Evolutionary conservation across 495 filamentous ascomycete genomes (phyloP), one percentile per base, ranked within the genome.

Genomic region (Aspergillus wentii): DNA sequence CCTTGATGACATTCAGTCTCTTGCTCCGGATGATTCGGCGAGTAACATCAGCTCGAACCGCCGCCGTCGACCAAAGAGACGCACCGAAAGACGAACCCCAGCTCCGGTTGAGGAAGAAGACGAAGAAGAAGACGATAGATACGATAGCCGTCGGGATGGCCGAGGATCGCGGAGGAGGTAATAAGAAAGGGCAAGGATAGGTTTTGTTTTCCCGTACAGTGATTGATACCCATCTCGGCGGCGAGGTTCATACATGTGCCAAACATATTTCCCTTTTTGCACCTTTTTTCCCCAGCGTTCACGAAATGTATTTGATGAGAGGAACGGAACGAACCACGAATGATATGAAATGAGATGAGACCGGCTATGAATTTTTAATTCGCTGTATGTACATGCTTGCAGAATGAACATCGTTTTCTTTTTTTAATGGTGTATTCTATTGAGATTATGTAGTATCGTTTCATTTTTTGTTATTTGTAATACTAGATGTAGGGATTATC

Each of bases 91-190:
- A 51, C 72, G 83, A 8, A 94, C 88, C 2, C 88, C 88, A 1
- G 88, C 87, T 13, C 78, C 80, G 0, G 87, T 94, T 7, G 86
- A 88, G 59, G 89, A 95, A 59, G 87, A 92, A 52, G 80, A 82
- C 14, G 83, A 86, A 53, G 76, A 75, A 26, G 65, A 63, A 16
- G 60, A 59, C 1, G 41, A 39, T 3, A 30, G 35, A 4, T 48
- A 54, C 15, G 44, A 40, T 31, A 44, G 43, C 19, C 59, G 62
- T 36, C 61, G 66, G 8, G 63, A 63, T 35, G 41, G 32, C 17
- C 49, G 48, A 17, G 54, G 48, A 38, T 51, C 51, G 9, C 31
- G 52, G 8, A 54, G 59, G 22, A 54, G 59, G 35, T 64, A 43
- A 49, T 6, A 25, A 25, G 10, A 25, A 25, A 10, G 10, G 10